Evolutionary conservation across 106 monocot species (phyloP), one percentile per base, ranked within the genome.

Genomic region (Agapanthus africanus): DNA sequence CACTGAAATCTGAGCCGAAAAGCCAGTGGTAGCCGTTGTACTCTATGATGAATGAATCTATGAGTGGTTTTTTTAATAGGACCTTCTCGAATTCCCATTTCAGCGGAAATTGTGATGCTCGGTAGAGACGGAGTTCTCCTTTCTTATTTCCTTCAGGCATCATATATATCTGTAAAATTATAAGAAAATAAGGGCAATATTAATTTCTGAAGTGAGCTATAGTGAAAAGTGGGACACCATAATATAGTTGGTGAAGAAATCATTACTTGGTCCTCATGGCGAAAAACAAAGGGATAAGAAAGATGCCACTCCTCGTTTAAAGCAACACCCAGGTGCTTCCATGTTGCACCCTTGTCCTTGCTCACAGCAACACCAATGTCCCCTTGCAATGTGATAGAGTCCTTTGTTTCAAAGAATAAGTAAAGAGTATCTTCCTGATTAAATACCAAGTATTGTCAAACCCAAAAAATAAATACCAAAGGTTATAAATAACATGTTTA

Each of bases 251-350:
- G 75, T 27, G 23, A 36, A 39, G 18, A 21, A 27, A 59, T 54
- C 38, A 54, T 80, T 79, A 95, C 94, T 65, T 88, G 80, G 36
- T 75, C 70, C 40, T 83, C 51, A 26, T 88, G 66, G 11, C 28
- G 75, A 77, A 95, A 95, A 39, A 95, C 83, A 78, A 83, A 95
- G 14, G 94, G 94, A 83, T 91, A 95, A 68, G 94, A 95, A 67
- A 95, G 91, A 79, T 95, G 94, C 91, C 94, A 95, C 32, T 77
- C 73, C 59, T 91, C 94, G 75, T 88, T 84, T 52, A 95, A 76
- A 25, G 78, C 91, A 32, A 88, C 85, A 0, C 94, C 94, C 76
- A 95, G 35, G 57, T 88, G 79, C n/a, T 78, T 54, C 94, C 94
- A 95, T 62, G 91, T 85, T 23, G 79, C 85, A 63, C 94, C 94